phyloP scores from a whole-genome alignment of 2,329 filamentous ascomycete species.

The Hirsutella minnesotensis region DNA sequence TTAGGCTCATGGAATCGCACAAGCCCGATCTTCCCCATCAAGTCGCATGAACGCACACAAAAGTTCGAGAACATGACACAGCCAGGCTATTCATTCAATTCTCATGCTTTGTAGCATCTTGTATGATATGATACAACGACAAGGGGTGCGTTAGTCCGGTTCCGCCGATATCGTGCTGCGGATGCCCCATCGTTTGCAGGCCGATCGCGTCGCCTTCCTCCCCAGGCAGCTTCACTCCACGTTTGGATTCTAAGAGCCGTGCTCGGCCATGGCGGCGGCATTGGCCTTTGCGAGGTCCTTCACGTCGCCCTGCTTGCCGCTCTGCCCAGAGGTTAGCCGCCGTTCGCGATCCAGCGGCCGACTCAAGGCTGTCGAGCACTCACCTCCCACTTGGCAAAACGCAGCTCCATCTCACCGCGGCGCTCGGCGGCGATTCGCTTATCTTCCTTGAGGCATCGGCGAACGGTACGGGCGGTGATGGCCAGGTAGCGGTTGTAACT shows the following conservation, averaged over 20 bases:
- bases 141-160: slow-evolving; percentile 12
- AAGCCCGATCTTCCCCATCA: too few relatives aligned
- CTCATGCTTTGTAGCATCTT: slow-evolving; percentile 19
- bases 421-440: slow-evolving; percentile 79
- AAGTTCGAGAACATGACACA: background rate
- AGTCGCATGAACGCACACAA: background rate
- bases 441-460: slow-evolving; percentile 93
- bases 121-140: slow-evolving; percentile 20
- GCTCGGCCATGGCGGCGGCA: slow-evolving; percentile 24
- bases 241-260: slow-evolving; percentile 16
- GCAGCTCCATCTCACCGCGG: slow-evolving; percentile 78
- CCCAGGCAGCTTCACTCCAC: background rate
- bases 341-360: slow-evolving; percentile 8
- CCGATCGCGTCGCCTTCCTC: slow-evolving; percentile 1
- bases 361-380: slow-evolving; percentile 6
- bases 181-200: background rate
- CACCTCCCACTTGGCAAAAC: slow-evolving; percentile 93
- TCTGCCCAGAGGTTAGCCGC: slow-evolving; percentile 44
- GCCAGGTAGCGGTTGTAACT: slow-evolving; percentile 99
- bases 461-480: slow-evolving; percentile 86
- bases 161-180: slow-evolving; percentile 10
- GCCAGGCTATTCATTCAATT: slow-evolving; percentile 6
- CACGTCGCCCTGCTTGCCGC: slow-evolving; percentile 87
- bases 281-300: slow-evolving; percentile 57
- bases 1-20: too few relatives aligned